Evolutionary conservation across 1,284 basidiomycete genomes (phyloP).

Genomic region (Ceratobasidium sp.): DNA sequence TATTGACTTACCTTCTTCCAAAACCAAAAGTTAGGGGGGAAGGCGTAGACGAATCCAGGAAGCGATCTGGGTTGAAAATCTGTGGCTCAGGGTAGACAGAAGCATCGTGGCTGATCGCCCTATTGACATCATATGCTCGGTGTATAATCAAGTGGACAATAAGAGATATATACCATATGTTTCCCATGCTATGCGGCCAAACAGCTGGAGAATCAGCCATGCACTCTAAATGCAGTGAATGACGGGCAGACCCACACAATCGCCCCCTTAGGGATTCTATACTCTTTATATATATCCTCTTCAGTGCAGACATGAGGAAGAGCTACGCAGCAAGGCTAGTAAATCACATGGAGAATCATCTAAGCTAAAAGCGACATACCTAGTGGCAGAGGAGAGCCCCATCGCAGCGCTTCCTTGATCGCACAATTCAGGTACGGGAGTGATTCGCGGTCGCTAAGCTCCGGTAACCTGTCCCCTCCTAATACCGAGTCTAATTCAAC

Average conservation of each 20-base stretch:
- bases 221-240: not conserved
- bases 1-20: not conserved
- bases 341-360: not conserved
- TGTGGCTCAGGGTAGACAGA: constrained; percentile 46
- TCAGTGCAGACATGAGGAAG: constrained; percentile 43
- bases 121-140: not conserved
- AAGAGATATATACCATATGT: not conserved
- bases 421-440: constrained; percentile 15
- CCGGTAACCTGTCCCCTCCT: constrained; percentile 42
- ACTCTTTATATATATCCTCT: constrained; percentile 49
- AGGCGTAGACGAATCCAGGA: constrained; percentile 21
- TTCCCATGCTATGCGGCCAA: not conserved
- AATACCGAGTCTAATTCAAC: constrained; percentile 53
- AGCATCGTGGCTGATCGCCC: constrained; percentile 46
- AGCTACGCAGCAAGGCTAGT: not conserved
- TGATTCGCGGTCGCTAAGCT: constrained; percentile 22
- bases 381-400: not conserved
- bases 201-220: not conserved
- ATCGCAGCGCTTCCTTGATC: constrained; percentile 24
- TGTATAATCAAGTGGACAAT: not conserved
- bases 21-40: constrained; percentile 1
- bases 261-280: constrained; percentile 48
- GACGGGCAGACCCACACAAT: constrained; percentile 42
- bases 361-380: not conserved
- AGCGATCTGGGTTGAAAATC: constrained; percentile 49